Evolutionary conservation across 2,329 filamentous ascomycete genomes (phyloP), one percentile per base, ranked within the genome.

Genomic region (Eutypella sp.): DNA sequence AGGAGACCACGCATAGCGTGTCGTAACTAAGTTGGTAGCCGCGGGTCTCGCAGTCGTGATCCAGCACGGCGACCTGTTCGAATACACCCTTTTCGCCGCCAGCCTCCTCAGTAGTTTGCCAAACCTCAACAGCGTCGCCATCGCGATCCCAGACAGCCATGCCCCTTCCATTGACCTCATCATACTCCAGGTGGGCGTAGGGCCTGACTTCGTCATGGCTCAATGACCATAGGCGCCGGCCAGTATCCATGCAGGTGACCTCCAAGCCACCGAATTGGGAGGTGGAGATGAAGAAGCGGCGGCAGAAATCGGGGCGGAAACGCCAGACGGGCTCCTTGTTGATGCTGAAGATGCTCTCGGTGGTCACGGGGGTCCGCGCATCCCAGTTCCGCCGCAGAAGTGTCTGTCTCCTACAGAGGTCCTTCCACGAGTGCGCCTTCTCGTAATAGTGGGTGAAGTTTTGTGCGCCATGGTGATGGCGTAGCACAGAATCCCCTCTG

Each of bases 171-270:
- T 39, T 15, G 19, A 39, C 3, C 54, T 72, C 65, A 46, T 72
- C 63, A 44, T 74, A 74, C 44, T 74, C 71, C 10, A 74, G 54
- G 55, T 73, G 71, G 1, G 71, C 71, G 45, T 67, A 72, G 4
- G 66, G 63, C 11, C 68, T 61, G 25, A 73, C 70, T 1, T 60
- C 57, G 10, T 64, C 48, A 19, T 52, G 45, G 10, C 58, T 55
- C 18, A 56, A 37, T 13, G 44, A 46, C 67, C 69, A 74, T 5
- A 74, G 54, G 15, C 65, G 54, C 4, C 50, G 47, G 10, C 69
- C 70, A 15, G 63, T 62, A 39, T 74, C 70, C 67, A 74, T 72
- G 49, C 71, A 68, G 5, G 66, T 71, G 34, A 74, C 70, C 42
- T 67, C 64, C 31, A 74, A 46, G 1, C 70, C 71, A n/a, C 70